phyloP scores from a whole-genome alignment of 805 yeast genomes.

The Metschnikowia cubensis region DNA sequence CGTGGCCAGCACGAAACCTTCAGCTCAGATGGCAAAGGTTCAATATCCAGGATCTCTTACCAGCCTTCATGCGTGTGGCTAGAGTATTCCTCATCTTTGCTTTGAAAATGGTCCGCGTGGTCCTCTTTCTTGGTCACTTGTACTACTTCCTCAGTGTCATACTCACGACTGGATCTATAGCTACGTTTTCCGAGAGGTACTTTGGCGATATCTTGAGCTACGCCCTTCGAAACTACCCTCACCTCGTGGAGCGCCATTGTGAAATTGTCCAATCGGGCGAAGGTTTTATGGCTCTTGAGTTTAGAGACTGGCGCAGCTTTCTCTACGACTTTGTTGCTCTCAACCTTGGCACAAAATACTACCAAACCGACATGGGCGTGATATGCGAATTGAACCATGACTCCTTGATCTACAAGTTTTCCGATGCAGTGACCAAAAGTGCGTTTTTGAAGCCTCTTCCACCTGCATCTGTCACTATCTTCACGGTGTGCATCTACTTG shows the following conservation, averaged over 20 bases:
- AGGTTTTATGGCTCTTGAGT: background rate
- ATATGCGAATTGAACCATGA: conserved; percentile 7
- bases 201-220: conserved; percentile 28
- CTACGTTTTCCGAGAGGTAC: conserved; percentile 28
- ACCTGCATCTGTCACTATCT: conserved; percentile 6
- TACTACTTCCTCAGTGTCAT: conserved; percentile 18
- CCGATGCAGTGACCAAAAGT: conserved; percentile 8
- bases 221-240: conserved; percentile 18
- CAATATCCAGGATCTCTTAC: conserved; percentile 6
- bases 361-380: background rate
- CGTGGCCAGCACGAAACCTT: conserved; percentile 16
- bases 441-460: conserved; percentile 10
- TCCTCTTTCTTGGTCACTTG: conserved; percentile 4
- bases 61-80: background rate
- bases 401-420: conserved; percentile 15
- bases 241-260: conserved; percentile 12
- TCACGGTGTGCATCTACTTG: conserved; percentile 13
- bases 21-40: conserved; percentile 12
- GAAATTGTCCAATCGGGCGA: conserved; percentile 2
- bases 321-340: conserved; percentile 8
- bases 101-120: conserved; percentile 4
- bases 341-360: background rate
- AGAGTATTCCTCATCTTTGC: conserved; percentile 10
- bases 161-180: conserved; percentile 24
- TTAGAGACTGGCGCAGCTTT: conserved; percentile 18